These are phyloP conservation scores for Russula sp. DNA, from an alignment of 768 basidiomycete species.

Conservation along the genomic window DNA sequence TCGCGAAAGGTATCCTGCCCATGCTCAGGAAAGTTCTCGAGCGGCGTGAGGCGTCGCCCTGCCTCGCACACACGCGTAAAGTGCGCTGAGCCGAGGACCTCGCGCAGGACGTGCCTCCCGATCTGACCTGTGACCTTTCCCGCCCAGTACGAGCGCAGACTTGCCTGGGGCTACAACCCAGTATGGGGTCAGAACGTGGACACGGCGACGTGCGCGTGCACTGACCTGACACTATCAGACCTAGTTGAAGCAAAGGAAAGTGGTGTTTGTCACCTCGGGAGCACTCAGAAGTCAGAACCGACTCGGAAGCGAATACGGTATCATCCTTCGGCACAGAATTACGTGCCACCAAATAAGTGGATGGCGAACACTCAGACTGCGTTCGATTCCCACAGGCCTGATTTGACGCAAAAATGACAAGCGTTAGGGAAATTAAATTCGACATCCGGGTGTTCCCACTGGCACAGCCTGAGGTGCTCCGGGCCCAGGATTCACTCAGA, in stretches of 20 bases:
- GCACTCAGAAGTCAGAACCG: no score
- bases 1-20: constrained; percentile 41
- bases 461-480: no score
- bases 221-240: not conserved
- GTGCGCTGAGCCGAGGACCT: constrained; percentile 51
- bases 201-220: not conserved
- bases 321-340: no score
- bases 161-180: constrained; percentile 7
- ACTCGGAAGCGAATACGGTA: no score
- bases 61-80: constrained; percentile 61
- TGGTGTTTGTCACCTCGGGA: no score
- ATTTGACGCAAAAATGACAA: no score
- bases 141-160: constrained; percentile 66
- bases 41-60: constrained; percentile 53
- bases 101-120: constrained; percentile 53
- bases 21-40: constrained; percentile 35
- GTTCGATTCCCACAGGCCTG: no score
- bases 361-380: no score
- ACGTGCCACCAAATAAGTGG: no score
- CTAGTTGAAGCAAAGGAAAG: not conserved
- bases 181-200: not conserved
- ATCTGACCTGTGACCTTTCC: constrained; percentile 71
- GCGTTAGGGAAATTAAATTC: no score
- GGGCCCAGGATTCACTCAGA: no score
- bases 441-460: no score